Percentiles rank a stretch among this genome's conserved stretches.
phyloP scores from a whole-genome alignment of 352 stramenopile genomes.

The Globisporangium canariense region DNA sequence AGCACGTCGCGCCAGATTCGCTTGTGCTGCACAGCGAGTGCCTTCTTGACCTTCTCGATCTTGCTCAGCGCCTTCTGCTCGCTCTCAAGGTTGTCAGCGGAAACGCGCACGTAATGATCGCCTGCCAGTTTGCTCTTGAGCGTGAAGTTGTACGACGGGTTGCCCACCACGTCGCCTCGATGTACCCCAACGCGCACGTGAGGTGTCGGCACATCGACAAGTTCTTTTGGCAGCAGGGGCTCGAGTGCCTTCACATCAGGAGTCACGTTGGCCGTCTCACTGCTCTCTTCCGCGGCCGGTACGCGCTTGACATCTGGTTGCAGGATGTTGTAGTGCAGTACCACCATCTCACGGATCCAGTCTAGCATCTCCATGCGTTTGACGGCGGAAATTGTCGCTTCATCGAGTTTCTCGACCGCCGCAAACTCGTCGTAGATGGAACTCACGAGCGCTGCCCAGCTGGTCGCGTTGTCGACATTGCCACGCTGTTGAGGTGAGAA shows the following conservation, averaged over 20 bases:
- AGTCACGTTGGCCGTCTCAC: not conserved
- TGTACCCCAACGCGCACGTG: constrained; percentile 19
- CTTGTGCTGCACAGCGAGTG: constrained; percentile 8
- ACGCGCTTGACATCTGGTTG: not conserved
- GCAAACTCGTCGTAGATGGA: constrained; percentile 14
- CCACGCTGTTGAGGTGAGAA: not conserved
- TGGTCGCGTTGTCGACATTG: not conserved
- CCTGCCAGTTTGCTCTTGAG: constrained; percentile 9
- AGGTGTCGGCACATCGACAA: constrained; percentile 2
- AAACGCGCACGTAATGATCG: constrained; percentile 15
- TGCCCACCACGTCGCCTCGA: constrained; percentile 5
- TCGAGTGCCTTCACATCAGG: not conserved
- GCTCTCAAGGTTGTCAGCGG: constrained; percentile 17
- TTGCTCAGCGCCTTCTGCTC: constrained; percentile 14
- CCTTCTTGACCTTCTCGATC: constrained; percentile 15
- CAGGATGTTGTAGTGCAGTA: not conserved
- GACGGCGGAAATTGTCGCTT: not conserved
- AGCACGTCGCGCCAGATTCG: not conserved
- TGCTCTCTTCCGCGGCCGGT: not conserved
- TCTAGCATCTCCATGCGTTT: not conserved
- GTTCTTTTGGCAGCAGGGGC: not conserved
- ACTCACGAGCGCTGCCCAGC: constrained; percentile 1
- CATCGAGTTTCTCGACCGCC: not conserved
- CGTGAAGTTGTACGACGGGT: constrained; percentile 16
- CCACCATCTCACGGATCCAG: constrained; percentile 19